Base-by-base conservation (phyloP, 371 early-diverging fungal species). In the Apophysomyces variabilis region DNA sequence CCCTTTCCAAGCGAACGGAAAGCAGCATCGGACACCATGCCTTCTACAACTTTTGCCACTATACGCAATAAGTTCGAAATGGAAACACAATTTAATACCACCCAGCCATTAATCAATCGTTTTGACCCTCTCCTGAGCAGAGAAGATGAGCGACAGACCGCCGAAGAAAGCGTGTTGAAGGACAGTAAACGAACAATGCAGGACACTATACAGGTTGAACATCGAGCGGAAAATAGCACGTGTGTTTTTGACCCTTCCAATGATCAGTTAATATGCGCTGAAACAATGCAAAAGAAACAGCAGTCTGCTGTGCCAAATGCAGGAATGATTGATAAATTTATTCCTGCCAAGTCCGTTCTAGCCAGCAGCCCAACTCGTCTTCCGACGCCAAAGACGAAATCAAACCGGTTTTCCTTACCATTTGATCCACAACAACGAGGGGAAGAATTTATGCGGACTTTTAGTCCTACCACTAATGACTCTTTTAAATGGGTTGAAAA, bases 351-450 rank as follows among this genome's bases (percentile, higher is more conserved):
- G 11, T 50, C 54, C 6, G 54, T 26, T 21, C 11, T 50, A 21
- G 21, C 54, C 11, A 50, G 7, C 21, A 50, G 21, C 9, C 66
- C 65, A 7, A 62, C 66, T 41, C 67, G 63, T 18, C 68, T 65
- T n/a, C 68, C 64, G 1, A 72, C 72, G n/a, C 68, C 68, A 43
- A 63, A 44, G 38, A 61, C 67, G 26, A 61, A 60, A 14, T 50
- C 56, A 26, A 50, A 50, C 36, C 54, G 64, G 32, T 37, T 59
- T 16, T 65, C 62, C 44, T 43, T 65, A 11, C 68, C 68, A 26
- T 26, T 12, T 12, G 61, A 14, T 18, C 21, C 54, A 21, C 65
- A 26, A 13, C 38, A 44, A 32, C 41, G 62, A 14, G 64, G 13
- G 36, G 43, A 39, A 35, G 65, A 50, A 32, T 62, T 58, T 26